Evolutionary conservation across 2,329 filamentous ascomycete genomes (phyloP).

Genomic region (Drechslerella dactyloides): DNA sequence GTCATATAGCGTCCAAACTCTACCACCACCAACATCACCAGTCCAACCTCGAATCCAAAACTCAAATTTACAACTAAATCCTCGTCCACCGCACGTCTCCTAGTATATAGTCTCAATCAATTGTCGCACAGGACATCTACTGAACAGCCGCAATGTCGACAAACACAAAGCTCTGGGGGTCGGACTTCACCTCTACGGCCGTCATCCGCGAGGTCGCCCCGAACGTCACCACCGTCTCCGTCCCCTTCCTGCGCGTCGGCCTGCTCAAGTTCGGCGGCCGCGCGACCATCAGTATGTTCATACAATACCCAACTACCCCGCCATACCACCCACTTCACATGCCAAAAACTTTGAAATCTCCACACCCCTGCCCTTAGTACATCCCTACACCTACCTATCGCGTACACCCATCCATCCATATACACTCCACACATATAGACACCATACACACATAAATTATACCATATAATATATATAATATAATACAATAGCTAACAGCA

Average conservation of each 20-base stretch:
- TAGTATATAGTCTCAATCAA: too few relatives aligned
- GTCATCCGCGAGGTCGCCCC: constrained; percentile 85
- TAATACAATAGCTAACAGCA: too few relatives aligned
- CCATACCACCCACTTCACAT: background rate
- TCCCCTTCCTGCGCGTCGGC: constrained; percentile 84
- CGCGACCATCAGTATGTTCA: constrained; percentile 75
- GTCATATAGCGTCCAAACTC: background rate
- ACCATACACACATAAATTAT: too few relatives aligned
- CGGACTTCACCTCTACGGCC: constrained; percentile 22
- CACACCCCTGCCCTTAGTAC: too few relatives aligned
- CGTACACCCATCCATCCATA: too few relatives aligned
- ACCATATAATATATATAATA: too few relatives aligned
- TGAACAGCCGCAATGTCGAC: constrained; percentile 27
- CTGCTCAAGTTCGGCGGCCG: constrained; percentile 81
- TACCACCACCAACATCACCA: background rate
- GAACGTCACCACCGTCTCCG: constrained; percentile 76
- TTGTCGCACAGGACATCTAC: too few relatives aligned
- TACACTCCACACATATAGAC: too few relatives aligned
- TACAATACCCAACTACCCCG: background rate
- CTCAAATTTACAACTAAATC: background rate
- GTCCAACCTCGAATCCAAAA: background rate
- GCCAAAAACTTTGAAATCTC: too few relatives aligned
- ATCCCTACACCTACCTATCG: too few relatives aligned
- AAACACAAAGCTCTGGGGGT: constrained; percentile 30
- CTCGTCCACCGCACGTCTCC: background rate